These are phyloP conservation scores for Populus alba DNA, from an alignment of 345 rosid genomes.

Conservation along the genomic window DNA sequence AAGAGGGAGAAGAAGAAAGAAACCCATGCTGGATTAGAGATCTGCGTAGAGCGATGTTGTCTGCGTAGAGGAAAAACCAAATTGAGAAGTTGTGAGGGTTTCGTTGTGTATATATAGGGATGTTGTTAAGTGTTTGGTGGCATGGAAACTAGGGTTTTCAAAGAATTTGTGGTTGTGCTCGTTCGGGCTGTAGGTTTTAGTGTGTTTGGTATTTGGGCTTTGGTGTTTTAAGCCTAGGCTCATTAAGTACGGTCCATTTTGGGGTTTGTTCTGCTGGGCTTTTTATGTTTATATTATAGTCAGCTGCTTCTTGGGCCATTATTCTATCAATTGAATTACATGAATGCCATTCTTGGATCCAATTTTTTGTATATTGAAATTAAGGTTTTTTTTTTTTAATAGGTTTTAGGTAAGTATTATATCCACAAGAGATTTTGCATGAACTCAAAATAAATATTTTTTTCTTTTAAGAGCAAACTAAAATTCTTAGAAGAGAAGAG, in stretches of 20 bases:
- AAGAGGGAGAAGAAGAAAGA: accelerated
- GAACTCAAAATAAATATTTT: too few species aligned
- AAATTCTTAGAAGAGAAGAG: not conserved
- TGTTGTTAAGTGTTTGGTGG: not conserved
- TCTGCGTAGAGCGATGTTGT: accelerated
- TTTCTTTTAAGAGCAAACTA: not conserved
- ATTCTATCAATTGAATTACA: not conserved
- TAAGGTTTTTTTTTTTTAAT: too few species aligned
- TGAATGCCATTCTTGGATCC: not conserved
- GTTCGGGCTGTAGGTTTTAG: not conserved
- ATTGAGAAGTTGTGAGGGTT: not conserved
- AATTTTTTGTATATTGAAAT: not conserved
- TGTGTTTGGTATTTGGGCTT: not conserved
- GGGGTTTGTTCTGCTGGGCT: too few species aligned
- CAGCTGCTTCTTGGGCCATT: not conserved
- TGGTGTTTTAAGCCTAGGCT: not conserved
- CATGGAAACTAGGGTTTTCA: not conserved
- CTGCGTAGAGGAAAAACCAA: accelerated
- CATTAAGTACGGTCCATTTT: not conserved
- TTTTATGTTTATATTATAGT: too few species aligned
- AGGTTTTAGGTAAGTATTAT: too few species aligned
- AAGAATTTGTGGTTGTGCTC: not conserved
- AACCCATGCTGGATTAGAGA: not conserved
- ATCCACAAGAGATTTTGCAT: too few species aligned
- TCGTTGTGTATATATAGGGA: not conserved